Evolutionary conservation across 2,329 filamentous ascomycete genomes (phyloP).

Genomic region (Colletotrichum sp.): DNA sequence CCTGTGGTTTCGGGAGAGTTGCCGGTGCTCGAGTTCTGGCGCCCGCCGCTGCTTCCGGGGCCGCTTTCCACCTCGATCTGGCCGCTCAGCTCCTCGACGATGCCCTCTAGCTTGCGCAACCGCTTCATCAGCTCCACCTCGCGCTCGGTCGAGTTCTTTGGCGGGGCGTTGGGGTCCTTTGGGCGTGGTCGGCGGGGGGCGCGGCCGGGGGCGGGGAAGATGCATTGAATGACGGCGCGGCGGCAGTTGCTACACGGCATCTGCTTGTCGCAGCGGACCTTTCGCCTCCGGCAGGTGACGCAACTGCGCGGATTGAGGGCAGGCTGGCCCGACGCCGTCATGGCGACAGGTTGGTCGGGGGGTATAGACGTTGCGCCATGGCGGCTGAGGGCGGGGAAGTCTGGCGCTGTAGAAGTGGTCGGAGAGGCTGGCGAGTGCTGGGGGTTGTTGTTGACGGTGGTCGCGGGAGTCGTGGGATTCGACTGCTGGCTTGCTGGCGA

Average conservation of each 20-base stretch:
- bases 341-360: conserved; percentile 20
- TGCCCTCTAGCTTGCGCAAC: conserved; percentile 74
- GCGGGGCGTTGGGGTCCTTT: conserved; percentile 67
- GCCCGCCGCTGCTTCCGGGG: conserved; percentile 20
- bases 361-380: conserved; percentile 19
- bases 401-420: background rate
- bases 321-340: conserved; percentile 27
- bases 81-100: conserved; percentile 72
- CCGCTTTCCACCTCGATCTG: conserved; percentile 61
- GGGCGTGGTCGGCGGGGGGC: conserved; percentile 70
- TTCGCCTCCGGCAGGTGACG: conserved; percentile 58
- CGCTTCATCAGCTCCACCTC: conserved; percentile 75
- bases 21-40: conserved; percentile 24
- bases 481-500: conserved; percentile 13
- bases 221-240: conserved; percentile 71
- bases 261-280: conserved; percentile 80
- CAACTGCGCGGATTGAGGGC: conserved; percentile 54
- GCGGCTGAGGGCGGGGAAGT: conserved; percentile 9
- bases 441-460: background rate
- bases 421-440: conserved; percentile 17
- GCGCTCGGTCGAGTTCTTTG: conserved; percentile 64
- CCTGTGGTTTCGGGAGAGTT: conserved; percentile 33
- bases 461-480: conserved; percentile 7
- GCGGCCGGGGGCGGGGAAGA: conserved; percentile 76
- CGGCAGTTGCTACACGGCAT: conserved; percentile 79